These are phyloP conservation scores for Candida sakaeoensis DNA, from an alignment of 805 yeast genomes.

Conservation along the genomic window DNA sequence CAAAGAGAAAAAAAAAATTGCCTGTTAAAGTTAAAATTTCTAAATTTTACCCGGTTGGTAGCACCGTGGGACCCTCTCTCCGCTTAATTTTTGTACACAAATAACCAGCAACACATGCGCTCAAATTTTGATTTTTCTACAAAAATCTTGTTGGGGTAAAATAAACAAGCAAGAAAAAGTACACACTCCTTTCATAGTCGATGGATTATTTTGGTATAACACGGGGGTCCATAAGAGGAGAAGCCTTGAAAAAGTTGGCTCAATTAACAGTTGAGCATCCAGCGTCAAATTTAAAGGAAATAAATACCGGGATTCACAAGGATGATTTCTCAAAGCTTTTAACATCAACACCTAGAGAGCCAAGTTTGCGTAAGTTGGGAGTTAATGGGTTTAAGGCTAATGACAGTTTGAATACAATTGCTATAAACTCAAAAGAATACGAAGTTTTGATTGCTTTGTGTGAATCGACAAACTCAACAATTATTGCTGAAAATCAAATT, in stretches of 20 bases:
- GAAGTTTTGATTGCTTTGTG: slow-evolving; percentile 59
- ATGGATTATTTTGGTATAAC: slow-evolving; percentile 40
- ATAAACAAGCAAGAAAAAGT: too few species aligned
- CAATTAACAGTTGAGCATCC: slow-evolving; percentile 24
- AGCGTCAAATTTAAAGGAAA: slow-evolving; percentile 8
- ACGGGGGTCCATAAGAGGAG: slow-evolving; percentile 37
- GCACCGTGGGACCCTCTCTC: not conserved
- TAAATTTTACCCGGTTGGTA: not conserved
- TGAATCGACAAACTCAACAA: slow-evolving; percentile 25
- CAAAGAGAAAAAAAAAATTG: too few species aligned
- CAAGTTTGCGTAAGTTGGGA: not conserved
- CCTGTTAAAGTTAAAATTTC: not conserved
- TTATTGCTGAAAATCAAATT: slow-evolving; percentile 35
- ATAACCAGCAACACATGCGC: slow-evolving; percentile 3
- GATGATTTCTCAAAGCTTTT: slow-evolving; percentile 22
- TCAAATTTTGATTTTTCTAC: too few species aligned
- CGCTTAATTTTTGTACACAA: not conserved
- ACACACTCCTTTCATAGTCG: too few species aligned
- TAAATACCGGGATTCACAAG: slow-evolving; percentile 9
- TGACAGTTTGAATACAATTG: slow-evolving; percentile 27
- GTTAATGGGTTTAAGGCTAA: not conserved
- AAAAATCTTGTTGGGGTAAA: too few species aligned
- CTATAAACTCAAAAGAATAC: slow-evolving; percentile 48
- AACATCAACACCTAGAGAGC: slow-evolving; percentile 9
- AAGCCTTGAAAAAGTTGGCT: slow-evolving; percentile 36